Evolutionary conservation across 495 filamentous ascomycete species (phyloP).

Genomic region (Penicillium daleae): DNA sequence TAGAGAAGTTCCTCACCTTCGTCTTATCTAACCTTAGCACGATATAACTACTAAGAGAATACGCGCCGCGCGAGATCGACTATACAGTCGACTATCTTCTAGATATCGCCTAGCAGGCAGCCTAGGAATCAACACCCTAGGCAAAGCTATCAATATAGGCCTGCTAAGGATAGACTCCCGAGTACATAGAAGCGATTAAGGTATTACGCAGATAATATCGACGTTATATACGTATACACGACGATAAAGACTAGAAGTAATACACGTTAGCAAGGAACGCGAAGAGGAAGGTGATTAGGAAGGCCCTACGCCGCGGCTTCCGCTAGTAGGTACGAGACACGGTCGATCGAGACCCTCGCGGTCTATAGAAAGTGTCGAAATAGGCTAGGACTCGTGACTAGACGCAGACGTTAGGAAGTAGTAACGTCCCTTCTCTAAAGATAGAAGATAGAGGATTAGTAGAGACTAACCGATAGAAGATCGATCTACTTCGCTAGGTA

Average conservation of each 20-base stretch:
- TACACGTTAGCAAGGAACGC: neutral
- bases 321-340: constrained; percentile 1
- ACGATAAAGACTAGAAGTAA: neutral
- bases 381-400: constrained; percentile 14
- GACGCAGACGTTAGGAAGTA: neutral
- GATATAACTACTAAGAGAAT: neutral
- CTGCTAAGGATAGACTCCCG: constrained; percentile 10
- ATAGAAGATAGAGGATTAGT: neutral
- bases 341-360: constrained; percentile 12
- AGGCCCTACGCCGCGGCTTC: neutral
- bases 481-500: constrained; percentile 14
- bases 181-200: constrained; percentile 18
- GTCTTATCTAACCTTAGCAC: neutral
- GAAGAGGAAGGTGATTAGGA: constrained; percentile 2
- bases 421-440: constrained; percentile 6
- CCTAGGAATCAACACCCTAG: constrained; percentile 14
- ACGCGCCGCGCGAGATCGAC: neutral
- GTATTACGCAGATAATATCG: neutral
- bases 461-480: constrained; percentile 21
- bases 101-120: neutral
- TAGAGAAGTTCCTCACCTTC: too few relatives aligned
- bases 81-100: neutral
- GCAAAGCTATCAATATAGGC: constrained; percentile 10
- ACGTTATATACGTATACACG: neutral
- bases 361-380: constrained; percentile 19